A percentile compares a stretch with the other conserved stretches of the same genome.
Evolutionary conservation across 352 stramenopile genomes (phyloP).

Genomic region (Salisapilia sapeloensis): DNA sequence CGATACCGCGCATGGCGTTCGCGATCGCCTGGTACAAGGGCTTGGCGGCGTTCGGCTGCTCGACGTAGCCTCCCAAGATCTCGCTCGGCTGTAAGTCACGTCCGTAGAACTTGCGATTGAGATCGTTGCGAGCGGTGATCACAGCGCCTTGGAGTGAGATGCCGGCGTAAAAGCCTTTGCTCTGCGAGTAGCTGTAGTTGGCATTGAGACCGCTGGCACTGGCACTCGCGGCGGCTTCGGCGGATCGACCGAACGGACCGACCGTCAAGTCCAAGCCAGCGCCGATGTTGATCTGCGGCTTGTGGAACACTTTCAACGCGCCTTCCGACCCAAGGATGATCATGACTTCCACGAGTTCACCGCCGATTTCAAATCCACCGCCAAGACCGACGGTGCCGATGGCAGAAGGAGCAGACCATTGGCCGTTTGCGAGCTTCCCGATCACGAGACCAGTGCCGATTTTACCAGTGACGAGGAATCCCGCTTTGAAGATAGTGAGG

Average conservation of each 20-base stretch:
- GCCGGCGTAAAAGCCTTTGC: slow-evolving; percentile 81
- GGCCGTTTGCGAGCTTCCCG: slow-evolving; percentile 35
- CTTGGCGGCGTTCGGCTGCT: slow-evolving; percentile 18
- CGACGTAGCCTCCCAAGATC: slow-evolving; percentile 22
- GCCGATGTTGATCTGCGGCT: slow-evolving; percentile 70
- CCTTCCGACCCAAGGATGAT: slow-evolving; percentile 82
- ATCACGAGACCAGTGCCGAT: slow-evolving; percentile 67
- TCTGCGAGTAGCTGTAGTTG: slow-evolving; percentile 86
- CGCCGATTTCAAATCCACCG: slow-evolving; percentile 69
- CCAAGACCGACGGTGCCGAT: slow-evolving; percentile 74
- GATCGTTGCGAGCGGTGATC: slow-evolving; percentile 57
- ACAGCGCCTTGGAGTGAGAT: slow-evolving; percentile 80
- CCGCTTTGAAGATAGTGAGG: slow-evolving; percentile 31
- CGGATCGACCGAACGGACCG: slow-evolving; percentile 65
- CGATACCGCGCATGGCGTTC: slow-evolving; percentile 18
- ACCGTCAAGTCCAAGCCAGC: slow-evolving; percentile 73
- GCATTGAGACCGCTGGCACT: slow-evolving; percentile 31
- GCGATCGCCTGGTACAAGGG: slow-evolving; percentile 43
- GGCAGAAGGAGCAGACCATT: slow-evolving; percentile 79
- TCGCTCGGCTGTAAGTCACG: slow-evolving; percentile 22
- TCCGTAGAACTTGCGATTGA: slow-evolving; percentile 89
- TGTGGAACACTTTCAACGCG: slow-evolving; percentile 74
- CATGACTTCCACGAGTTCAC: slow-evolving; percentile 82
- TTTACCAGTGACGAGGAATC: slow-evolving; percentile 40
- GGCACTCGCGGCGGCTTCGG: slow-evolving; percentile 30